phyloP scores from a whole-genome alignment of 2,329 filamentous ascomycete species.

The Ophiocordyceps robertsii region DNA sequence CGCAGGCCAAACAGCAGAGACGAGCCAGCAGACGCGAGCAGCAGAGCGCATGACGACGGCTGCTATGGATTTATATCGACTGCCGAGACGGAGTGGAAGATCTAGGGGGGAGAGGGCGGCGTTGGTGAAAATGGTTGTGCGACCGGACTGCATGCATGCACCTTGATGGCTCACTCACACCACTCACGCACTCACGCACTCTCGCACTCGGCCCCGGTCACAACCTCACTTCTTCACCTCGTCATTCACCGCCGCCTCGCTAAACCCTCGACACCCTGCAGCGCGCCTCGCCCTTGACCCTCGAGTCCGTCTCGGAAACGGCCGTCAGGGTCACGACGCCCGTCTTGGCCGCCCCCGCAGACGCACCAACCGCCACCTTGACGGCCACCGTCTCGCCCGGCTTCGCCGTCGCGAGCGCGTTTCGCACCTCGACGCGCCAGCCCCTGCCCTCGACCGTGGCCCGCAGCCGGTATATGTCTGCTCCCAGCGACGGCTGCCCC shows the following conservation, averaged over 20 bases:
- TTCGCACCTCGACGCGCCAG: conserved; percentile 30
- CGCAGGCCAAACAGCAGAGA: not conserved
- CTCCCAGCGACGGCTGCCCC: conserved; percentile 23
- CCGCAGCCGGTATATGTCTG: conserved; percentile 33
- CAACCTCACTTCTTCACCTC: too few species aligned
- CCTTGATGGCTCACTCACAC: too few species aligned
- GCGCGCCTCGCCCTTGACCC: conserved; percentile 13
- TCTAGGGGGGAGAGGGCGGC: too few species aligned
- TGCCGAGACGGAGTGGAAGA: not conserved
- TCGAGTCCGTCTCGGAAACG: conserved; percentile 29
- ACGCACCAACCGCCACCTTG: conserved; percentile 27
- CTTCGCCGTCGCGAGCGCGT: conserved; percentile 24
- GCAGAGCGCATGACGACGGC: not conserved
- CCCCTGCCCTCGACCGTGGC: conserved; percentile 28
- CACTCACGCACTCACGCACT: too few species aligned
- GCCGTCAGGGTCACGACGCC: conserved; percentile 28
- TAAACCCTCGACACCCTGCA: conserved; percentile 17
- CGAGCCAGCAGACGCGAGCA: not conserved
- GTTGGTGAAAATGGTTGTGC: too few species aligned
- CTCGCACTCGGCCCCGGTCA: too few species aligned
- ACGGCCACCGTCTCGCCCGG: conserved; percentile 24
- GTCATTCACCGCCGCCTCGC: too few species aligned
- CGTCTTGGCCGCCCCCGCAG: conserved; percentile 13
- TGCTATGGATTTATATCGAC: not conserved
- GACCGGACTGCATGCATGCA: too few species aligned